Evolutionary conservation across 345 rosid species (phyloP).

Genomic region (Physaria fendleri): DNA sequence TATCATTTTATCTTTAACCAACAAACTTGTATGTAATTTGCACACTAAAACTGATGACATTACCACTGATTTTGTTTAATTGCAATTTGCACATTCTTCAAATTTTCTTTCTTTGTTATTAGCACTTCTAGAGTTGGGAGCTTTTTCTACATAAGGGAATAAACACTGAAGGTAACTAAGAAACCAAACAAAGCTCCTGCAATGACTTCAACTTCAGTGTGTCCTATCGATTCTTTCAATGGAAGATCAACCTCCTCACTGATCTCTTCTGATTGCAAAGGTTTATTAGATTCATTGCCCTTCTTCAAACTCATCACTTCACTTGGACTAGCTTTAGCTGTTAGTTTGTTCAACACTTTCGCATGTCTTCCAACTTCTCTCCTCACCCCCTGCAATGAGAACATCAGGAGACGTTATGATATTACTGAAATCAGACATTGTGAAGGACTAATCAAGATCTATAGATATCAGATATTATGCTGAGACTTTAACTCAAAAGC

Average conservation of each 20-base stretch:
- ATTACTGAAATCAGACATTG: background rate
- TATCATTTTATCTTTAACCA: too few species aligned
- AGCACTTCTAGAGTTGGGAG: background rate
- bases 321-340: slow-evolving; percentile 19
- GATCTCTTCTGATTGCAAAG: slow-evolving; percentile 16
- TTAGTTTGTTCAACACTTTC: slow-evolving; percentile 45
- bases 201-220: slow-evolving; percentile 72
- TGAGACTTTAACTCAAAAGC: background rate
- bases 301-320: slow-evolving; percentile 19
- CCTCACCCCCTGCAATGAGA: slow-evolving; percentile 61
- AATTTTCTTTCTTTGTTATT: background rate
- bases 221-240: slow-evolving; percentile 81
- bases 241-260: slow-evolving; percentile 12
- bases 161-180: slow-evolving; percentile 46
- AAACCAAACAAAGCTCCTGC: slow-evolving; percentile 80
- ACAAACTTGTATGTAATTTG: too few species aligned
- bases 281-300: background rate
- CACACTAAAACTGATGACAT: slow-evolving; percentile 11
- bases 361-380: slow-evolving; percentile 96
- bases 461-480: background rate
- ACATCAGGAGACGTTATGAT: background rate
- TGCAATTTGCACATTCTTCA: slow-evolving; percentile 8
- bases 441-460: background rate
- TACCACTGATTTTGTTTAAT: background rate
- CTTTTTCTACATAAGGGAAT: slow-evolving; percentile 23